These are phyloP conservation scores for Lolium perenne DNA, from an alignment of 176 grass and related monocot genomes.

Conservation along the genomic window DNA sequence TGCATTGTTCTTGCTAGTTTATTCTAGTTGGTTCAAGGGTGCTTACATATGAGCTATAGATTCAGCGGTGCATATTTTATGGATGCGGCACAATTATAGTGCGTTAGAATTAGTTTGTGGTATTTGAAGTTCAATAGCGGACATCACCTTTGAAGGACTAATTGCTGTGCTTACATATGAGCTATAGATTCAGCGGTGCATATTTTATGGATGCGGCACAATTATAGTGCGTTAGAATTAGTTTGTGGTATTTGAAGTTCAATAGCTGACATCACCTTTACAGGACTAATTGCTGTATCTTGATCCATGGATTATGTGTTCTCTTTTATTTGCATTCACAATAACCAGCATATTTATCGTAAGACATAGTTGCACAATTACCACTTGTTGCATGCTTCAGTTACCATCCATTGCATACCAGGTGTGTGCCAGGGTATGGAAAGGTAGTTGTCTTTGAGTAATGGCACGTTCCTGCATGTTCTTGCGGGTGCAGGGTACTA, in stretches of 20 bases:
- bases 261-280: slow-evolving; percentile 17
- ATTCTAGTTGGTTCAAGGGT: background rate
- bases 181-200: too few species aligned
- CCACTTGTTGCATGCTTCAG: slow-evolving; percentile 22
- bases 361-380: slow-evolving; percentile 5
- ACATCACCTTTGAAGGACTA: slow-evolving; percentile 17
- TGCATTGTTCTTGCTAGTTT: slow-evolving; percentile 15
- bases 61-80: too few species aligned
- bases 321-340: slow-evolving; percentile 5
- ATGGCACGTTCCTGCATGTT: background rate
- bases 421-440: slow-evolving; percentile 4
- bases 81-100: background rate
- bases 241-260: background rate
- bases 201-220: background rate
- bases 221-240: background rate
- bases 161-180: background rate
- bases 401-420: background rate
- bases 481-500: background rate
- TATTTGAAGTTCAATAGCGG: background rate
- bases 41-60: too few species aligned
- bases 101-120: background rate
- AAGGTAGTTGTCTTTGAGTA: background rate
- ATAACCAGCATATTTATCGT: slow-evolving; percentile 20
- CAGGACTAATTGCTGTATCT: background rate
- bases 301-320: slow-evolving; percentile 4